These are phyloP conservation scores for Cladosporium sphaerospermum DNA, from an alignment of 2,329 filamentous ascomycete species.

Conservation along the genomic window DNA sequence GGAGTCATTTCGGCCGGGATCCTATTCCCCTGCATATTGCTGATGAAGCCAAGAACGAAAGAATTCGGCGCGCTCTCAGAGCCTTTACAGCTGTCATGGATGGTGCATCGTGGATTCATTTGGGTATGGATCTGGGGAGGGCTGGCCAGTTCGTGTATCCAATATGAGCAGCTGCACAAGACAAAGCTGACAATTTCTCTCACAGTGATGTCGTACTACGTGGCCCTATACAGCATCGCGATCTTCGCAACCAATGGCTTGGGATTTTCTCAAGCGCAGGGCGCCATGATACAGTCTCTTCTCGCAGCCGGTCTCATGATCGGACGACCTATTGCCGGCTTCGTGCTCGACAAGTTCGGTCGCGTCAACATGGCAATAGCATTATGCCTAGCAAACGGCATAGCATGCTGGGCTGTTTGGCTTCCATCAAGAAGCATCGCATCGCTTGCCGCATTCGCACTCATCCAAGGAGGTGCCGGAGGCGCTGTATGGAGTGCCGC, in stretches of 20 bases:
- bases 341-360: constrained; percentile 3
- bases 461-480: constrained; percentile 1
- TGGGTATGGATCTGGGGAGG: constrained; percentile 8
- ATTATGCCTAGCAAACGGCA: background rate
- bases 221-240: constrained; percentile 7
- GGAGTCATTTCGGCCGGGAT: constrained; percentile 4
- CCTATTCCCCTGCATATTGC: background rate
- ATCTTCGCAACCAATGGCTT: constrained; percentile 4
- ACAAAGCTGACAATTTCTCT: background rate
- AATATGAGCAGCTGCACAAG: background rate
- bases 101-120: background rate
- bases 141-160: background rate
- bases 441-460: background rate
- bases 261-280: background rate
- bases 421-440: constrained; percentile 2
- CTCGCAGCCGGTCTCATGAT: constrained; percentile 7
- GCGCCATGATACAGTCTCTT: background rate
- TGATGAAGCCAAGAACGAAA: background rate
- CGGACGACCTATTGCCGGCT: constrained; percentile 1
- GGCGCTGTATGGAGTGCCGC: constrained; percentile 5
- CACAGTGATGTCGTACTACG: constrained; percentile 9
- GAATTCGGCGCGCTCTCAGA: background rate
- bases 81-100: constrained; percentile 5
- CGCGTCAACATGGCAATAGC: constrained; percentile 4
- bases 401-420: constrained; percentile 8